Evolutionary conservation across 129 eudicot species (phyloP).

Genomic region (Flaveria brownii): DNA sequence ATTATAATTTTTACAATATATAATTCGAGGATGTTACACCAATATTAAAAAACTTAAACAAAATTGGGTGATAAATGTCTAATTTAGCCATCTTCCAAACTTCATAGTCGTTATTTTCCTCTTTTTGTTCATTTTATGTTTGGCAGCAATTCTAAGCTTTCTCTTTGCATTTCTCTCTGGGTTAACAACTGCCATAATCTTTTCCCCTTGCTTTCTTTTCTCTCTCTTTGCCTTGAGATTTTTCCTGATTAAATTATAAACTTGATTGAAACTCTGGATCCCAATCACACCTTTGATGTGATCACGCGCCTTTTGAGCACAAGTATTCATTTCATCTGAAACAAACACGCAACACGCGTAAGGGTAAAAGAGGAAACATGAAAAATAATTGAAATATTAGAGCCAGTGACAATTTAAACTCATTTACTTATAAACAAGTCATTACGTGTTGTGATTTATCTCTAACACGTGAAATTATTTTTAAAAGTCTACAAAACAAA

Average conservation of each 20-base stretch:
- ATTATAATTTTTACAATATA: not conserved
- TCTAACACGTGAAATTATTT: not conserved
- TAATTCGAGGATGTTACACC: not conserved
- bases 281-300: constrained; percentile 52
- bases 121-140: constrained; percentile 73
- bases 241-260: constrained; percentile 51
- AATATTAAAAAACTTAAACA: not conserved
- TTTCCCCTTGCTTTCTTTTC: constrained; percentile 70
- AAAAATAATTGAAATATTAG: not conserved
- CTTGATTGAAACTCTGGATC: constrained; percentile 43
- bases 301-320: constrained; percentile 57
- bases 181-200: constrained; percentile 77
- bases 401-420: not conserved
- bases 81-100: constrained; percentile 58
- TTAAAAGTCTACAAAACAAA: not conserved
- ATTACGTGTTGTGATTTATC: not conserved
- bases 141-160: constrained; percentile 64
- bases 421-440: not conserved
- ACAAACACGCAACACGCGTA: constrained; percentile 1
- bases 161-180: constrained; percentile 85
- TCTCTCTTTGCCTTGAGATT: constrained; percentile 70
- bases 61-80: constrained; percentile 10
- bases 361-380: constrained; percentile 16
- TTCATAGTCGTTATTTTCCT: constrained; percentile 77
- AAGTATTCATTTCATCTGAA: constrained; percentile 65